Evolutionary conservation across 768 basidiomycete genomes (phyloP).

Genomic region (Cyathus striatus): DNA sequence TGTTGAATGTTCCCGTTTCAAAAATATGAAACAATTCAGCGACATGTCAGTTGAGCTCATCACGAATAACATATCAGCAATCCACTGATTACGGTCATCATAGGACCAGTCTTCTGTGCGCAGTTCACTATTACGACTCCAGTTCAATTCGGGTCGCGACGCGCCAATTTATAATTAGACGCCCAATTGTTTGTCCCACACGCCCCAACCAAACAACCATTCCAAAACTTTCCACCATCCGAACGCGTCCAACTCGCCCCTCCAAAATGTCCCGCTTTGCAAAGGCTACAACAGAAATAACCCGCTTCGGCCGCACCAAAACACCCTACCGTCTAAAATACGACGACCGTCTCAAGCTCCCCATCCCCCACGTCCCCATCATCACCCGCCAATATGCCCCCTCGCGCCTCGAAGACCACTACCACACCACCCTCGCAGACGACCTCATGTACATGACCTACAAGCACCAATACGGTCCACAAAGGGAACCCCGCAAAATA

Average conservation of each 20-base stretch:
- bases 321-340: conserved; percentile 38
- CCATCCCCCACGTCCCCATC: conserved; percentile 65
- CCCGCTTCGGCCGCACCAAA: conserved; percentile 50
- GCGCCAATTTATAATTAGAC: no score
- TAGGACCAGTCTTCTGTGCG: no score
- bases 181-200: no score
- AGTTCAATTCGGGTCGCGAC: no score
- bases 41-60: no score
- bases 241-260: neutral
- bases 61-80: no score
- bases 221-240: no score
- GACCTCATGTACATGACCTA: conserved; percentile 96
- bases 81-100: no score
- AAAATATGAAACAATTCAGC: no score
- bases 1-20: no score
- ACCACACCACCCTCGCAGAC: conserved; percentile 75
- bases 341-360: conserved; percentile 52
- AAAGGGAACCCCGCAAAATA: conserved; percentile 49
- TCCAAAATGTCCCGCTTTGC: neutral
- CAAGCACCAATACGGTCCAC: conserved; percentile 59
- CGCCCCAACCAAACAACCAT: no score
- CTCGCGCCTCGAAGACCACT: conserved; percentile 79
- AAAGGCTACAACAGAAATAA: conserved; percentile 10
- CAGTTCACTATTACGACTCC: no score
- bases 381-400: conserved; percentile 65